Conservation (phyloP, 2,329 filamentous ascomycete species). For the Pseudogymnoascus sp. region DNA sequence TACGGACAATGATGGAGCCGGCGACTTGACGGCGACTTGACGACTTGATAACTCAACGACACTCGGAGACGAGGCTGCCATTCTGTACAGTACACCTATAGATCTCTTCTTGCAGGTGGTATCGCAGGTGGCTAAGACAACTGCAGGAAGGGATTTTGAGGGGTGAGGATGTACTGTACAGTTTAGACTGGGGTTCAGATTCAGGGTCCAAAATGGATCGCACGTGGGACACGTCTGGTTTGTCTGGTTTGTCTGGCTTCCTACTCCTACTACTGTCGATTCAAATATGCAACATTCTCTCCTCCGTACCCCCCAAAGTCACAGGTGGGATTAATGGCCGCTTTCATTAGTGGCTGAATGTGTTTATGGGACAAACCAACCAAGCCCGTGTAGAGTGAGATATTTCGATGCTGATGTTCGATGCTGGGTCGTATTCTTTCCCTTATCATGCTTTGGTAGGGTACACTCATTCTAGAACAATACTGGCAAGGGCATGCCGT, state of each 20-base stretch:
- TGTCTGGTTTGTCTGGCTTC: no score
- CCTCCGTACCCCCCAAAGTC: no score
- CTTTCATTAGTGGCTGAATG: no score
- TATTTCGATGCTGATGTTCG: constrained; percentile 17
- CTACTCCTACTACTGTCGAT: neutral
- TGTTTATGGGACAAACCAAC: no score
- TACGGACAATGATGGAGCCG: neutral
- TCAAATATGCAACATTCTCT: no score
- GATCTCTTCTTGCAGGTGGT: neutral
- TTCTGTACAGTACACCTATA: neutral
- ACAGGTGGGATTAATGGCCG: no score
- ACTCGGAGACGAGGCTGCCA: neutral
- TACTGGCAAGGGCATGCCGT: no score
- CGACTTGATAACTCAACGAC: neutral
- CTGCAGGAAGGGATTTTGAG: neutral
- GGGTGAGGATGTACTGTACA: neutral
- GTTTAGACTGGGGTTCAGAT: neutral
- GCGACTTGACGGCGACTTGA: neutral
- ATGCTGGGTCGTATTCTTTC: neutral
- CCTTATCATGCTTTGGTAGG: no score
- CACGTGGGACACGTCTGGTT: no score
- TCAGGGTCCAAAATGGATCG: neutral
- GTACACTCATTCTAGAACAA: no score
- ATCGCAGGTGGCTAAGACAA: neutral
- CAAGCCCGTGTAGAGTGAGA: neutral